Percentiles rank a stretch among this genome's conserved stretches.
phyloP scores from a whole-genome alignment of 148 eudicot genomes.

The Amaranthus palmeri region DNA sequence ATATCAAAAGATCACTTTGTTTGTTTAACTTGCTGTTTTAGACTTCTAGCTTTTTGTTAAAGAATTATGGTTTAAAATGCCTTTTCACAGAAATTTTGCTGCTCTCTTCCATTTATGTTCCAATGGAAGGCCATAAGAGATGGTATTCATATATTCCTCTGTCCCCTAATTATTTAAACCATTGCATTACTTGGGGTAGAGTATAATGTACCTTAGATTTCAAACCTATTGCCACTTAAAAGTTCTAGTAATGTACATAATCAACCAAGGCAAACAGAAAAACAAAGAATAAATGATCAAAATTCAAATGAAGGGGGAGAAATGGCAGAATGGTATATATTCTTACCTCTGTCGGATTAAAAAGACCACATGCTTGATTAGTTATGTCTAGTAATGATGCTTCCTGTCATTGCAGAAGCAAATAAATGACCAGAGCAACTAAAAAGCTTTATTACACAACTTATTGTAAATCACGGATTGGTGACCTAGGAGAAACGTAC shows the following conservation, averaged over 20 bases:
- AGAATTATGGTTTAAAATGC: neutral
- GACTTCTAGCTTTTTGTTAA: too few relatives aligned
- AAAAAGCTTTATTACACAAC: neutral
- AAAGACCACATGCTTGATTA: slow-evolving; percentile 86
- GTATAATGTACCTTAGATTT: too few relatives aligned
- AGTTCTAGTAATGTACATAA: neutral
- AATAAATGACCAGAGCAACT: neutral
- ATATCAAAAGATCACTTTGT: neutral
- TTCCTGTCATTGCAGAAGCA: slow-evolving; percentile 48
- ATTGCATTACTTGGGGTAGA: too few relatives aligned
- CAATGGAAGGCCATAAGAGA: too few relatives aligned
- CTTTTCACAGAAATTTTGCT: neutral
- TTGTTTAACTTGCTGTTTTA: neutral
- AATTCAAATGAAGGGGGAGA: neutral
- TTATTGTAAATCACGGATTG: neutral
- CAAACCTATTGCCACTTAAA: neutral
- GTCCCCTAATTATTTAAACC: too few relatives aligned
- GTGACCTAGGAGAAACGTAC: slow-evolving; percentile 25
- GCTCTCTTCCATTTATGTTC: too few relatives aligned
- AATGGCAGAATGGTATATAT: neutral
- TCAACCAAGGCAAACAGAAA: neutral
- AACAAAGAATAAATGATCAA: neutral
- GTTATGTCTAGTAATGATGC: slow-evolving; percentile 77
- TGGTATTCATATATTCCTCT: too few relatives aligned
- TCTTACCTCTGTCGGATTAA: slow-evolving; percentile 63